Evolutionary conservation across 176 grass and related monocot genomes (phyloP).

Genomic region (Puccinellia tenuiflora): DNA sequence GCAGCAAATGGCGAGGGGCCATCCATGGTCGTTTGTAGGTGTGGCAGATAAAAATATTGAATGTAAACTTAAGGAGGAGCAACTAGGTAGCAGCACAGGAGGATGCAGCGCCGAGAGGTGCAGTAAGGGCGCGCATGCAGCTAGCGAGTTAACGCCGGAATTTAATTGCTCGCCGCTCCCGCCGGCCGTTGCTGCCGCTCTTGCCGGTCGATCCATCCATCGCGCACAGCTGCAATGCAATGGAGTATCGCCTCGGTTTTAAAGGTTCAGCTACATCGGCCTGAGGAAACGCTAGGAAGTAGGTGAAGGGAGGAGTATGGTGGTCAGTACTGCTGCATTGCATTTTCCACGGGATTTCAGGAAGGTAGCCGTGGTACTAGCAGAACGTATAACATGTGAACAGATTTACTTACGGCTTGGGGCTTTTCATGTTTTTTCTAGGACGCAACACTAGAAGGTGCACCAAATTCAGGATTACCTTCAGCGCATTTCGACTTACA

Average conservation of each 20-base stretch:
- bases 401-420: too few relatives aligned
- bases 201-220: conserved; percentile 6
- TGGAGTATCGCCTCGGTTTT: background rate
- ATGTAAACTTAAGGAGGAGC: conserved; percentile 34
- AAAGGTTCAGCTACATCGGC: background rate
- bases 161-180: conserved; percentile 28
- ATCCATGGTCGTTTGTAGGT: conserved; percentile 9
- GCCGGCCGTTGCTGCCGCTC: conserved; percentile 30
- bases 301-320: background rate
- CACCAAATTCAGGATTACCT: too few relatives aligned
- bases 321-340: too few relatives aligned
- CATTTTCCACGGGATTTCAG: too few relatives aligned
- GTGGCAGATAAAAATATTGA: conserved; percentile 33
- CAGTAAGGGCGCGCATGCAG: background rate
- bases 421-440: too few relatives aligned
- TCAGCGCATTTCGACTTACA: too few relatives aligned
- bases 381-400: too few relatives aligned
- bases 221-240: background rate
- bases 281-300: background rate
- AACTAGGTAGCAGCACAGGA: conserved; percentile 22
- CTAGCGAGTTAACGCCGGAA: conserved; percentile 36
- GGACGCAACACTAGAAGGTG: too few relatives aligned
- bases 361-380: too few relatives aligned
- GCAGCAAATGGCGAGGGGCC: conserved; percentile 9
- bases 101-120: background rate